Percentiles rank a stretch among this genome's conserved stretches.
Evolutionary conservation across 192 early-diverging fungal species (phyloP).

Genomic region (Linnemannia elongata): DNA sequence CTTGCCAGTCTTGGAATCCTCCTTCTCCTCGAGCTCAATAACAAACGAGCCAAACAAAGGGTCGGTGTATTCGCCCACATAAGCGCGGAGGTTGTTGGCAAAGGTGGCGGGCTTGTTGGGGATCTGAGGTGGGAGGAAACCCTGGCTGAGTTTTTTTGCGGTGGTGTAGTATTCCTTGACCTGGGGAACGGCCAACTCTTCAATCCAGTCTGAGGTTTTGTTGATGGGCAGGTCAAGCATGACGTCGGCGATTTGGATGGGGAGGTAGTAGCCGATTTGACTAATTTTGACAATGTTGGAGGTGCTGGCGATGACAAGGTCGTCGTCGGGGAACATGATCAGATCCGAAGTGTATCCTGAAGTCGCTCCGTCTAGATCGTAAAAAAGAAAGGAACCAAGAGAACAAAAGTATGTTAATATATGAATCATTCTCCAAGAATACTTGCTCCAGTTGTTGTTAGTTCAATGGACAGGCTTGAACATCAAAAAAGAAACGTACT

Average conservation of each 20-base stretch:
- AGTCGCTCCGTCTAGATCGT: background rate
- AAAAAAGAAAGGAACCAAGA: background rate
- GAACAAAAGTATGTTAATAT: background rate
- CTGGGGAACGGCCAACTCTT: background rate
- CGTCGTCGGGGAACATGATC: slow-evolving; percentile 1
- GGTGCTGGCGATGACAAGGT: background rate
- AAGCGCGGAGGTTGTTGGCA: background rate
- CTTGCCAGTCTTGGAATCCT: background rate
- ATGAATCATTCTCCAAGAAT: background rate
- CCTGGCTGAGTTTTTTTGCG: background rate
- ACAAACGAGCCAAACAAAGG: background rate
- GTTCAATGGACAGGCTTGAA: too few relatives aligned
- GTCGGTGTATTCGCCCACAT: slow-evolving; percentile 6
- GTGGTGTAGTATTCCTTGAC: background rate
- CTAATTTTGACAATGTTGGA: background rate
- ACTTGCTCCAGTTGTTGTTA: too few relatives aligned
- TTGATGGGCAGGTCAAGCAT: background rate
- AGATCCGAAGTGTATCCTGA: slow-evolving; percentile 4
- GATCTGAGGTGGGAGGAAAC: background rate
- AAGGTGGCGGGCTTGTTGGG: slow-evolving; percentile 1
- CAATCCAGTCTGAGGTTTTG: background rate
- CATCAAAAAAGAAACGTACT: background rate
- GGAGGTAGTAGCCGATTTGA: background rate
- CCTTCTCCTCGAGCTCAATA: background rate
- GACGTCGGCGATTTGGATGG: background rate